A percentile compares a stretch with the other conserved stretches of the same genome.
Evolutionary conservation across 73 alveolate genomes (phyloP).

Genomic region (Paramecium pentaurelia): DNA sequence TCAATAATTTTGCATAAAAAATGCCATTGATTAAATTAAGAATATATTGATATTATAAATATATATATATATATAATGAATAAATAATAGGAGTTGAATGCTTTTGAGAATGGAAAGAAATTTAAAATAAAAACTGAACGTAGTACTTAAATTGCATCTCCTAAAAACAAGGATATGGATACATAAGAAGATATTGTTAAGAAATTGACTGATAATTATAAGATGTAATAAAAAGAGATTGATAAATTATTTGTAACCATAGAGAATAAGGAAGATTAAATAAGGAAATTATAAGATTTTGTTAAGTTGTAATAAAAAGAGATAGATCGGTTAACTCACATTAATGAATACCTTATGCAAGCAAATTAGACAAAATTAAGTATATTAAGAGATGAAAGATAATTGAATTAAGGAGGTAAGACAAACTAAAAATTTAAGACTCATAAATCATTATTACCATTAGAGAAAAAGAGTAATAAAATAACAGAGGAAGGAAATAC

Average conservation of each 20-base stretch:
- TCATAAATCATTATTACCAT: neutral
- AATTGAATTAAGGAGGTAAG: neutral
- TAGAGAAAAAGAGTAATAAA: neutral
- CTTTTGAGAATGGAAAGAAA: neutral
- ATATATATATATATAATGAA: neutral
- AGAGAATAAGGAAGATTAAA: neutral
- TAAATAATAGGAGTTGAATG: neutral
- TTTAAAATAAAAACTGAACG: neutral
- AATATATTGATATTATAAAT: neutral
- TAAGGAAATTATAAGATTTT: neutral
- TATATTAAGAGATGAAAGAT: slow-evolving; percentile 24
- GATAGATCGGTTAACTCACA: neutral
- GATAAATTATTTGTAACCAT: neutral
- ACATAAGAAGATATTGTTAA: neutral
- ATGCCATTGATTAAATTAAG: neutral
- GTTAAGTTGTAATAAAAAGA: neutral
- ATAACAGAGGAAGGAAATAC: neutral
- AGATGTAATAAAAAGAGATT: neutral
- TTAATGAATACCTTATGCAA: neutral
- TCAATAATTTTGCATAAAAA: neutral
- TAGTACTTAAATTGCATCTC: neutral
- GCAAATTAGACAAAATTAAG: neutral
- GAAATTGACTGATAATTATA: neutral
- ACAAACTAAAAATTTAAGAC: neutral
- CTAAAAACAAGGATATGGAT: neutral